Percentiles rank a stretch among this genome's conserved stretches.
Conservation (phyloP, 2,329 filamentous ascomycete species). For the Capronia americana region DNA sequence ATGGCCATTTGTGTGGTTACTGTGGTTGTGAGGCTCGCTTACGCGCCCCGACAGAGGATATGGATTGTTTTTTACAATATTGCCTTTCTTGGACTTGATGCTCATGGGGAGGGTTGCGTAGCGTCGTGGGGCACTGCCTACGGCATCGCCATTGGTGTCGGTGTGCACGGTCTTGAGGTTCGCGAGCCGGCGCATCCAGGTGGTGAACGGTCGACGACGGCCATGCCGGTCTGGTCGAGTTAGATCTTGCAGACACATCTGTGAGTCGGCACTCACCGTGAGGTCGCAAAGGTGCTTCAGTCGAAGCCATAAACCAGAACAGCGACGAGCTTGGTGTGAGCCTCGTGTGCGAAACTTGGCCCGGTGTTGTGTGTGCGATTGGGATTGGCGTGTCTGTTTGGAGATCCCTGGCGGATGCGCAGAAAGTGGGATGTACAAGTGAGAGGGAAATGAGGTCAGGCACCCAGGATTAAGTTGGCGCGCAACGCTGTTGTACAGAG, state of each 20-base stretch:
- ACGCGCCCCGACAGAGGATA: conserved; percentile 77
- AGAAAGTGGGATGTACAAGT: conserved; percentile 8
- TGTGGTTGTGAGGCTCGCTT: conserved; percentile 33
- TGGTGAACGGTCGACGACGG: conserved; percentile 84
- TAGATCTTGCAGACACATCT: conserved; percentile 10
- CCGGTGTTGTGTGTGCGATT: not conserved
- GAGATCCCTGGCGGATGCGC: conserved; percentile 5
- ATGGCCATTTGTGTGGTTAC: conserved; percentile 55
- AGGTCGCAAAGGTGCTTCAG: conserved; percentile 34
- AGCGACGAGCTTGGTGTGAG: not conserved
- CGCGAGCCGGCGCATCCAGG: conserved; percentile 91
- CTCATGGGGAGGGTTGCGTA: conserved; percentile 28
- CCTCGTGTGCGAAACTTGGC: not conserved
- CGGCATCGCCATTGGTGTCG: conserved; percentile 49
- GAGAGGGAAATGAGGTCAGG: conserved; percentile 10
- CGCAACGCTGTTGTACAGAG: conserved; percentile 3
- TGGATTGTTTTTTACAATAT: conserved; percentile 80
- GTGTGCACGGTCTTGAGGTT: conserved; percentile 80
- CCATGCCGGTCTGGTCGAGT: conserved; percentile 67
- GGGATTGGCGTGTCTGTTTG: not conserved
- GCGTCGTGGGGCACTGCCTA: conserved; percentile 37
- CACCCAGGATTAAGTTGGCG: not conserved
- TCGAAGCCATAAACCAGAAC: conserved; percentile 36
- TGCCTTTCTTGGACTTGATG: conserved; percentile 61
- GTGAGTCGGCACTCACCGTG: conserved; percentile 34